phyloP scores from a whole-genome alignment of 257 asterid genomes.

The Mitragyna speciosa region DNA sequence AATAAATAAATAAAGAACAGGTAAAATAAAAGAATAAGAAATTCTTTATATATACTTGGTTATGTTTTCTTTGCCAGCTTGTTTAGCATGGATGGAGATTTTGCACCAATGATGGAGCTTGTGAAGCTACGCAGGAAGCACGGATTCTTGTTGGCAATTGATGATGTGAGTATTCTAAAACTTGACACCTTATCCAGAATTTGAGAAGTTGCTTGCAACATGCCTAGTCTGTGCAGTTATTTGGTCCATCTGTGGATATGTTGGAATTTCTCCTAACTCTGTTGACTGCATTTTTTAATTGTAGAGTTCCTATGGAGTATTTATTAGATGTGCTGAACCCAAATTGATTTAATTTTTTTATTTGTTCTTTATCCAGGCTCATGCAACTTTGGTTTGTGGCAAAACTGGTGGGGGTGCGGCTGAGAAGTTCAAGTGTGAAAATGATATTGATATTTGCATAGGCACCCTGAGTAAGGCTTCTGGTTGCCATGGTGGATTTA shows the following conservation, averaged over 20 bases:
- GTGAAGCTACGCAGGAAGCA: slow-evolving; percentile 86
- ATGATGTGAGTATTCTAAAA: slow-evolving; percentile 67
- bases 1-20: too few species aligned
- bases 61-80: slow-evolving; percentile 49
- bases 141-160: slow-evolving; percentile 87
- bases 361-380: slow-evolving; percentile 54
- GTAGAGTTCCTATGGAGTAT: background rate
- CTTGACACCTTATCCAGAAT: slow-evolving; percentile 1
- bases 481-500: slow-evolving; percentile 98
- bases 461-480: slow-evolving; percentile 98
- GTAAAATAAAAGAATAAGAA: background rate
- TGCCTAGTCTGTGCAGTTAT: background rate
- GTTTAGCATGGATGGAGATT: slow-evolving; percentile 99
- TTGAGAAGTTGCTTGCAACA: background rate
- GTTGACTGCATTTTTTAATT: background rate
- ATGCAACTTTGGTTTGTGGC: slow-evolving; percentile 94
- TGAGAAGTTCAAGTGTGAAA: slow-evolving; percentile 76
- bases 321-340: background rate
- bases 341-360: too few species aligned
- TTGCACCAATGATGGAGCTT: slow-evolving; percentile 85
- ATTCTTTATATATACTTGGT: background rate
- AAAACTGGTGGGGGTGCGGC: slow-evolving; percentile 92
- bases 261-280: background rate
- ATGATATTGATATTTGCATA: slow-evolving; percentile 75
- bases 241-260: background rate